Conservation (phyloP, 129 eudicot species). For the Artemisia annua region DNA sequence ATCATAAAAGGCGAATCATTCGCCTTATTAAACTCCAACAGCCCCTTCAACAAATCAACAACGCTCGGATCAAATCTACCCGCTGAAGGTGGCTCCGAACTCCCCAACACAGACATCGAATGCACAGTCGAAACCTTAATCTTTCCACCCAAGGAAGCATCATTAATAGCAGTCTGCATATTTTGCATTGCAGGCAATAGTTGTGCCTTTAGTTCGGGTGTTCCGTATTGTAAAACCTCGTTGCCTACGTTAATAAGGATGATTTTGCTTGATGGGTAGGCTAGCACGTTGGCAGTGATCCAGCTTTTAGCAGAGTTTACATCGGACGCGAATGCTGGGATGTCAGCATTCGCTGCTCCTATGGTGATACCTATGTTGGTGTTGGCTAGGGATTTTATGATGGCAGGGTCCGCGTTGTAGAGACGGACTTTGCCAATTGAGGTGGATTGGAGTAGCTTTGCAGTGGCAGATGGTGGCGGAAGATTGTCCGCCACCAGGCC, state of each 20-base stretch:
- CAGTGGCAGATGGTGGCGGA: constrained; percentile 71
- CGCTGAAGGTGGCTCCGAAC: constrained; percentile 83
- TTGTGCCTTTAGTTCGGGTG: constrained; percentile 41
- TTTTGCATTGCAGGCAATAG: constrained; percentile 83
- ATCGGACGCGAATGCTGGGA: constrained; percentile 60
- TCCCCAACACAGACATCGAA: constrained; percentile 67
- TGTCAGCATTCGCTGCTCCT: constrained; percentile 64
- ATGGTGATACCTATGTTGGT: constrained; percentile 62
- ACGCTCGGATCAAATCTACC: constrained; percentile 59
- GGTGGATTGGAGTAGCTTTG: constrained; percentile 62
- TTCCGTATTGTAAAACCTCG: constrained; percentile 65
- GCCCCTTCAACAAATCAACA: constrained; percentile 53
- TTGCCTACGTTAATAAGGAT: constrained; percentile 73
- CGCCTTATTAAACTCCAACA: constrained; percentile 56
- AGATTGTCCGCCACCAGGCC: constrained; percentile 80
- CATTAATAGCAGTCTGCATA: constrained; percentile 59
- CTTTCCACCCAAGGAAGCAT: constrained; percentile 51
- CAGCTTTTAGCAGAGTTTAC: constrained; percentile 52
- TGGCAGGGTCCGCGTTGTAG: constrained; percentile 61
- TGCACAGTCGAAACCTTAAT: constrained; percentile 85
- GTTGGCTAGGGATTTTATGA: constrained; percentile 64
- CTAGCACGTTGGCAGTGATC: constrained; percentile 53
- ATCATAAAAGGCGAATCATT: constrained; percentile 75
- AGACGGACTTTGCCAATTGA: constrained; percentile 57
- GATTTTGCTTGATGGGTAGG: constrained; percentile 64